Percentiles rank a stretch among this genome's conserved stretches.
These are phyloP conservation scores for Turnera subulata DNA, from an alignment of 345 rosid species.

Conservation along the genomic window DNA sequence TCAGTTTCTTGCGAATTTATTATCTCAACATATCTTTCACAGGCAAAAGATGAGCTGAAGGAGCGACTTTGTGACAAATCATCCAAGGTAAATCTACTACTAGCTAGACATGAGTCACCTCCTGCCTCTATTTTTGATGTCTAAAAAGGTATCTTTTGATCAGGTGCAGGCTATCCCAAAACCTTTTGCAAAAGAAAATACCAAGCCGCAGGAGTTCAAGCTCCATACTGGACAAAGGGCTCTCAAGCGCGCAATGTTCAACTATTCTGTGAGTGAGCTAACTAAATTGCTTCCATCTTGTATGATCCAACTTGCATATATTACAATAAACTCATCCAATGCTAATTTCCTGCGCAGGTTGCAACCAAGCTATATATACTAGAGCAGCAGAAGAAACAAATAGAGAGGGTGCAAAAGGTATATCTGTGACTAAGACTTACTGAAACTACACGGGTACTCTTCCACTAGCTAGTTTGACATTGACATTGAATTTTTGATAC, in stretches of 20 bases:
- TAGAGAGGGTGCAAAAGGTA: conserved; percentile 67
- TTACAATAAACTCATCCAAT: not conserved
- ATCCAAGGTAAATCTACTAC: conserved; percentile 24
- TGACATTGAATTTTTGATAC: conserved; percentile 9
- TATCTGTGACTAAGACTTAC: too few relatives aligned
- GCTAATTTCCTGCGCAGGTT: conserved; percentile 31
- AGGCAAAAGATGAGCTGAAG: conserved; percentile 34
- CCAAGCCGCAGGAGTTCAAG: conserved; percentile 58
- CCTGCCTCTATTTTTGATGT: not conserved
- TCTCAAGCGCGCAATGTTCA: conserved; percentile 73
- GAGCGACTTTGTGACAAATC: conserved; percentile 23
- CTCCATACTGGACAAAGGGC: conserved; percentile 85
- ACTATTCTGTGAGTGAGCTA: conserved; percentile 47
- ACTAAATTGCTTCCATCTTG: not conserved
- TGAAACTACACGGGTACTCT: not conserved
- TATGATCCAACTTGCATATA: not conserved
- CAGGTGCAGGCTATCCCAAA: conserved; percentile 24
- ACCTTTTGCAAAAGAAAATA: conserved; percentile 53
- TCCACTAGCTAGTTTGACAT: not conserved
- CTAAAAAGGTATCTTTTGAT: too few relatives aligned
- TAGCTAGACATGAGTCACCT: not conserved
- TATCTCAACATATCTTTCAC: not conserved
- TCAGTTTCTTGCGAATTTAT: too few relatives aligned
- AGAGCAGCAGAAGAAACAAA: conserved; percentile 52
- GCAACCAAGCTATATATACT: conserved; percentile 61